Conservation (phyloP, 139 green algal species). For the Ostreobium quekettii region DNA sequence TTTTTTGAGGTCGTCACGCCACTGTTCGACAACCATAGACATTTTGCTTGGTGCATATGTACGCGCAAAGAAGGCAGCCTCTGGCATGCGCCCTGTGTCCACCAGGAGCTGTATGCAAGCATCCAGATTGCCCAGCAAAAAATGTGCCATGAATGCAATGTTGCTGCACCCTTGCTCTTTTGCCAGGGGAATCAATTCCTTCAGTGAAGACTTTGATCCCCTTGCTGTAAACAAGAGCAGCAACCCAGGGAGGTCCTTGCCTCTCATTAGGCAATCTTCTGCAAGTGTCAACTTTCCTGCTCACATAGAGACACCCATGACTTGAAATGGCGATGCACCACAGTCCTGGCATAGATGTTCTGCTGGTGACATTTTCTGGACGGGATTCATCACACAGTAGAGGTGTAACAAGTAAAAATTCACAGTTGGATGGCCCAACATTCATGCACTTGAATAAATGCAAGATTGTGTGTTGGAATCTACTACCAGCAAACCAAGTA, state of each 20-base stretch:
- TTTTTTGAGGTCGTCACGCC: constrained; percentile 82
- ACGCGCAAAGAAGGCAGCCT: constrained; percentile 92
- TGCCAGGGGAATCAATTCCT: constrained; percentile 29
- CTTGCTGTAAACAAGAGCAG: constrained; percentile 71
- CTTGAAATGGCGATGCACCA: too few relatives aligned
- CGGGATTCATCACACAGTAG: too few relatives aligned
- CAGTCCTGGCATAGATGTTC: too few relatives aligned
- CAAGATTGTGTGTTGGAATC: too few relatives aligned
- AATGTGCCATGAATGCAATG: constrained; percentile 78
- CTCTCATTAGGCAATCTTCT: constrained; percentile 56
- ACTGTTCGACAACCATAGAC: constrained; percentile 51
- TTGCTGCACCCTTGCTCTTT: constrained; percentile 64
- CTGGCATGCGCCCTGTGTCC: constrained; percentile 62
- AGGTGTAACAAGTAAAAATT: too few relatives aligned
- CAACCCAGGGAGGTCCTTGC: constrained; percentile 74
- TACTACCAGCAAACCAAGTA: too few relatives aligned
- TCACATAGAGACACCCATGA: constrained; percentile 30
- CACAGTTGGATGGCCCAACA: too few relatives aligned
- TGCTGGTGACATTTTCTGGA: too few relatives aligned
- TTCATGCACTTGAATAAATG: too few relatives aligned
- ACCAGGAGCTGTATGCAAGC: constrained; percentile 75
- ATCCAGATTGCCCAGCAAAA: constrained; percentile 73
- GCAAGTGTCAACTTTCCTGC: constrained; percentile 57
- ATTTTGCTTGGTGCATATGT: constrained; percentile 80
- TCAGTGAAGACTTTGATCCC: constrained; percentile 37